These are phyloP conservation scores for Myochromella boudieri DNA, from an alignment of 768 basidiomycete genomes.

Conservation along the genomic window DNA sequence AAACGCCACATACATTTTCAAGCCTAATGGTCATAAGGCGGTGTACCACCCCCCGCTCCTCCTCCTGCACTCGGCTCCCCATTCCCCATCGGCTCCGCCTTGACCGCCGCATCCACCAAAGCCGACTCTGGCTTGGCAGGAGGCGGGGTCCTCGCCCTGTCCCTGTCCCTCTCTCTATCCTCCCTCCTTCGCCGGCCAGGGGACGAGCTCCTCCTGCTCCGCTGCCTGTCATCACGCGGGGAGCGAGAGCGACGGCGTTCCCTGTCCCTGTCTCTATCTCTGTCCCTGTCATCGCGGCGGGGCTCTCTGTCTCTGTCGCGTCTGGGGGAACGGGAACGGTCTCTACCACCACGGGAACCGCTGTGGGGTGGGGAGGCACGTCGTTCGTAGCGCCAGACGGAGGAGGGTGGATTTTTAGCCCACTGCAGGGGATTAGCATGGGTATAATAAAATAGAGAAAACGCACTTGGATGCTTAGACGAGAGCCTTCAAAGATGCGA, in stretches of 20 bases:
- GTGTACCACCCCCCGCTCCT: too few relatives aligned
- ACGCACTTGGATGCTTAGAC: constrained; percentile 72
- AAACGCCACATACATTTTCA: too few relatives aligned
- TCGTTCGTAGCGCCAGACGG: constrained; percentile 78
- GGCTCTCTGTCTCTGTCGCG: constrained; percentile 32
- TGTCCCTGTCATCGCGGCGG: constrained; percentile 39
- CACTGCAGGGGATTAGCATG: constrained; percentile 53
- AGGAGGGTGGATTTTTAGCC: constrained; percentile 81
- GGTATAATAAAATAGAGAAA: not conserved
- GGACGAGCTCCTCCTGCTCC: constrained; percentile 17
- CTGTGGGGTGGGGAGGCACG: constrained; percentile 44
- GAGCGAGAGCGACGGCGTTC: constrained; percentile 46
- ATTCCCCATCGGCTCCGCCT: too few relatives aligned
- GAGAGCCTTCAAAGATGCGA: constrained; percentile 68
- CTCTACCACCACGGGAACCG: constrained; percentile 28
- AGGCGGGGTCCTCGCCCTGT: constrained; percentile 54
- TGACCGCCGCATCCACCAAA: constrained; percentile 3
- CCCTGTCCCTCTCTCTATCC: constrained; percentile 4
- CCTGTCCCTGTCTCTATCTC: constrained; percentile 42
- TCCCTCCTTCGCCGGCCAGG: constrained; percentile 14
- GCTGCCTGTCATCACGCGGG: constrained; percentile 48
- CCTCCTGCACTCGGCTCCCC: too few relatives aligned
- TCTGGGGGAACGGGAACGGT: constrained; percentile 56
- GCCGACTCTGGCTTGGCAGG: constrained; percentile 6
- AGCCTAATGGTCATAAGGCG: too few relatives aligned